A percentile compares a stretch with the other conserved stretches of the same genome.
These are phyloP conservation scores for Actinidia arguta DNA, from an alignment of 179 eudicot genomes.

Conservation along the genomic window DNA sequence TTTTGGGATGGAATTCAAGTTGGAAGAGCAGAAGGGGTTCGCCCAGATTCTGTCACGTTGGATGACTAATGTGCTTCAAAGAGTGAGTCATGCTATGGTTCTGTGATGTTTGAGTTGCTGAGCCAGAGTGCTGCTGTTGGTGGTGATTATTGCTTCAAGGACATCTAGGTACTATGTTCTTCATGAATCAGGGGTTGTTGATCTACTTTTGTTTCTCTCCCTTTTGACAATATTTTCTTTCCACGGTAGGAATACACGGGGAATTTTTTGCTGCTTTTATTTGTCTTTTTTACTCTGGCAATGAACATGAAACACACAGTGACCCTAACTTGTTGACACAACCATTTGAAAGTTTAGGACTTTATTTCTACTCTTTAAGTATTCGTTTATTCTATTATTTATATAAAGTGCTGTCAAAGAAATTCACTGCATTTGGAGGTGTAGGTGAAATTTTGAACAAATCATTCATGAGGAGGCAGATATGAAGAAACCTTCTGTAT, in stretches of 20 bases:
- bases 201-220: constrained; percentile 6
- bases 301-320: not conserved
- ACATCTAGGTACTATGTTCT: constrained; percentile 8
- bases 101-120: constrained; percentile 9
- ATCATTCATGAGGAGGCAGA: not conserved
- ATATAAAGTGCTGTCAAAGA: not conserved
- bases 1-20: not conserved
- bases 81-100: constrained; percentile 8
- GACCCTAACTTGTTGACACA: not conserved
- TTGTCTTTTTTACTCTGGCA: not conserved
- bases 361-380: not conserved
- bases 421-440: not conserved
- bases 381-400: not conserved
- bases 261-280: not conserved
- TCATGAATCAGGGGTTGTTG: constrained; percentile 21
- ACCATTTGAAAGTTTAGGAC: not conserved
- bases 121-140: constrained; percentile 11
- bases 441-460: not conserved
- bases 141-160: constrained; percentile 12
- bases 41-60: constrained; percentile 1
- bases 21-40: constrained; percentile 13
- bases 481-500: not conserved
- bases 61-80: not conserved
- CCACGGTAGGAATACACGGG: not conserved
- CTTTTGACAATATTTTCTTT: not conserved